These are phyloP conservation scores for Fusarium fracticaudum DNA, from an alignment of 2,329 filamentous ascomycete species.

Conservation along the genomic window DNA sequence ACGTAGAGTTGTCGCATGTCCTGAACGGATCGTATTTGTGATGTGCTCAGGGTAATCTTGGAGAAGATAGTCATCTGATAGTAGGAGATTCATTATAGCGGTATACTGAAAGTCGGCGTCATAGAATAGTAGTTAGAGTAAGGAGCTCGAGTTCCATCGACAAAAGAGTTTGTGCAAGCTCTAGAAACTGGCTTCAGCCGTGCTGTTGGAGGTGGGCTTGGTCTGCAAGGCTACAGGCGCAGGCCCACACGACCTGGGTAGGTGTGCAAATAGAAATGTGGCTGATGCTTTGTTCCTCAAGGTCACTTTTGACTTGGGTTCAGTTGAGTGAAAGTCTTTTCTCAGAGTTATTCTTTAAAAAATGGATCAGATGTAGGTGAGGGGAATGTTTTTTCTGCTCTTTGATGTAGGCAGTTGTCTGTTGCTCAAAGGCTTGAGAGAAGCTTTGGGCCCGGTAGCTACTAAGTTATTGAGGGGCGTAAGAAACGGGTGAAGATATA, in stretches of 20 bases:
- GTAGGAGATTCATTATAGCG: conserved; percentile 64
- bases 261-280: conserved; percentile 30
- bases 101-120: neutral
- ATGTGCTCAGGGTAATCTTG: conserved; percentile 92
- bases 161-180: conserved; percentile 23
- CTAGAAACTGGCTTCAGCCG: conserved; percentile 41
- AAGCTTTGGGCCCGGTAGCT: neutral
- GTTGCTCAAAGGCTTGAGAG: neutral
- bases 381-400: neutral
- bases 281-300: conserved; percentile 17
- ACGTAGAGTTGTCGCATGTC: conserved; percentile 74
- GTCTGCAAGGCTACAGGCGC: conserved; percentile 48
- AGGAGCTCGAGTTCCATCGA: conserved; percentile 34
- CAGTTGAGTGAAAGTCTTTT: neutral
- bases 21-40: conserved; percentile 82
- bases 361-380: neutral
- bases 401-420: neutral
- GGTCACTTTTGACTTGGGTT: neutral
- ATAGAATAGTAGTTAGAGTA: conserved; percentile 1
- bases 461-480: no score
- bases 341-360: no score
- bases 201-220: conserved; percentile 26
- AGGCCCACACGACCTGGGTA: conserved; percentile 9
- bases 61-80: conserved; percentile 71
- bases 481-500: neutral